Base-by-base conservation (phyloP, 257 asterid species). In the Solanum acaule region DNA sequence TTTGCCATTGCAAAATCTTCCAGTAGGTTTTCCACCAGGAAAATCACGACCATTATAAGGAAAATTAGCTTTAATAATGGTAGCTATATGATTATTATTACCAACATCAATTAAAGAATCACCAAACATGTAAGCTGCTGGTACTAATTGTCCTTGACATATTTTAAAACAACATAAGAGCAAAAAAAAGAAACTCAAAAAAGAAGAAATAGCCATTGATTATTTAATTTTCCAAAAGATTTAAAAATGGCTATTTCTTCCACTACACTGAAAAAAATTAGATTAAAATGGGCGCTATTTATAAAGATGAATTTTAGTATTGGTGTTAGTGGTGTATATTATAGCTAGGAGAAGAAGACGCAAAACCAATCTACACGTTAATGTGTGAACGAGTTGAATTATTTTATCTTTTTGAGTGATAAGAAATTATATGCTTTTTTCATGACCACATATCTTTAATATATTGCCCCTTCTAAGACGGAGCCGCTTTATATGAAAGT, bases 91-190 rank as follows among this genome's bases (percentile, higher is more conserved):
- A 65, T 95, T 91, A 70, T 95, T 96, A 90, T 95, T 96, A 16
- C 98, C 99, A 7, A 94, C 99, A 40, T 96, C 99, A 29, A 91
- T 94, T 1, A 95, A 88, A 15, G 99, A 96, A 85, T 96, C 99
- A 1, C 99, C 99, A 65, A 96, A 91, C 42, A 96, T 94, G 15
- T 95, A 96, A 18, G 87, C 37, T 29, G 96, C 98, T 2, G 95
- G 92, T 1, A 94, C 95, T 6, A 46, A 87, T 86, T 93, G 92
- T 52, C 92, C 97, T 46, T 85, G 91, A 91, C 22, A 76, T 31
- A 77, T 7, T 59, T 46, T 65, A 20, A 22, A 84, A 63, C 2
- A 88, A 71, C 4, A 29, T 46, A 68, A 29, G 52, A 34, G 18
- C 86, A 23, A 31, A 1, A 63, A 44, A 6, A 65, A 71, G 14